These are phyloP conservation scores for Austroboletus novae-zelandiae DNA, from an alignment of 1,284 basidiomycete species.

Conservation along the genomic window DNA sequence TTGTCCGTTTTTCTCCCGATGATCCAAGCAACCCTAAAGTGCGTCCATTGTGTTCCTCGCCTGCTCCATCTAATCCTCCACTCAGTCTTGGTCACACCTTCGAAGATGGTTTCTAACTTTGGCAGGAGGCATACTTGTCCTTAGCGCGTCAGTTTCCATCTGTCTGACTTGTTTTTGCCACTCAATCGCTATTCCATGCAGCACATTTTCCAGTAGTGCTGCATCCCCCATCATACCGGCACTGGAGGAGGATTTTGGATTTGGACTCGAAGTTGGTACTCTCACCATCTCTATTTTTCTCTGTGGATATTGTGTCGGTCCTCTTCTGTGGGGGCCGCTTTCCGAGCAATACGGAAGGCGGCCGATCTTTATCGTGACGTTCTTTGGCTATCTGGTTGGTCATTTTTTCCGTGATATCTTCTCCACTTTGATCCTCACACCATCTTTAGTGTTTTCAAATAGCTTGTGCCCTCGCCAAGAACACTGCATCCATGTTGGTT, in stretches of 20 bases:
- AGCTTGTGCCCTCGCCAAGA: slow-evolving; percentile 58
- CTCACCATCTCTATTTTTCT: slow-evolving; percentile 56
- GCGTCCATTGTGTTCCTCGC: not conserved
- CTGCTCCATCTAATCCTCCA: not conserved
- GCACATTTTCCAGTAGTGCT: slow-evolving; percentile 63
- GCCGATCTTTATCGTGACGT: slow-evolving; percentile 66
- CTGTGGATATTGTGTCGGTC: slow-evolving; percentile 56
- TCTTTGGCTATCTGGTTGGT: slow-evolving; percentile 59
- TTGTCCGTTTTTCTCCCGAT: slow-evolving; percentile 31
- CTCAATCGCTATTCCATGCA: slow-evolving; percentile 23
- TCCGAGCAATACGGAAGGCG: slow-evolving; percentile 56
- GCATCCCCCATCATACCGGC: slow-evolving; percentile 47
- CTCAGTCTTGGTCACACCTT: slow-evolving; percentile 54
- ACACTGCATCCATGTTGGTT: slow-evolving; percentile 55
- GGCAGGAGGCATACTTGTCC: slow-evolving; percentile 58
- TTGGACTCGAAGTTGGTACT: slow-evolving; percentile 51
- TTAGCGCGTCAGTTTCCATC: slow-evolving; percentile 54
- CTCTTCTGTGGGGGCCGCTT: slow-evolving; percentile 62
- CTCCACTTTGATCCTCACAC: not conserved
- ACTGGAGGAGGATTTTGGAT: slow-evolving; percentile 51
- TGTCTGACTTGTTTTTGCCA: not conserved
- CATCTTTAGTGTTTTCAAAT: slow-evolving; percentile 55
- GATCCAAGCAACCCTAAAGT: slow-evolving; percentile 41
- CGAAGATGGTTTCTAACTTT: slow-evolving; percentile 67
- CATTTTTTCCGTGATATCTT: not conserved